Evolutionary conservation across 768 basidiomycete species (phyloP).

Genomic region (Pisolithus sp.): DNA sequence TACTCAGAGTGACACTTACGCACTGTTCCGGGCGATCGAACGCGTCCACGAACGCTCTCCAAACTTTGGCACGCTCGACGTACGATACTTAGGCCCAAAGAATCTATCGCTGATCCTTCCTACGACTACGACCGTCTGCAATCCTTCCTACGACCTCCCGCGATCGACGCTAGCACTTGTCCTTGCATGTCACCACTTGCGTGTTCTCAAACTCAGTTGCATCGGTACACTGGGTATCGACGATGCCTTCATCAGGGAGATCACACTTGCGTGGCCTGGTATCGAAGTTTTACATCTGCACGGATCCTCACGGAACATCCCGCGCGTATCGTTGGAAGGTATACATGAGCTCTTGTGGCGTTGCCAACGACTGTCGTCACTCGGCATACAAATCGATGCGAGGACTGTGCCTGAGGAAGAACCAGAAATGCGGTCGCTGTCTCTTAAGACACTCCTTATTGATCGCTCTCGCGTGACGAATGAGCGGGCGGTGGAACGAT

Average conservation of each 20-base stretch:
- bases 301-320: slow-evolving; percentile 16
- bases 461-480: slow-evolving; percentile 21
- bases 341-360: slow-evolving; percentile 14
- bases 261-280: slow-evolving; percentile 21
- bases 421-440: not conserved
- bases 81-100: not conserved
- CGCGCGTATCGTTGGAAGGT: slow-evolving; percentile 17
- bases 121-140: slow-evolving; percentile 8
- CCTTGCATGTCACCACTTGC: slow-evolving; percentile 15
- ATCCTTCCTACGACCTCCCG: slow-evolving; percentile 17
- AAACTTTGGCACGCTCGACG: slow-evolving; percentile 9
- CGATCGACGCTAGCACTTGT: slow-evolving; percentile 21
- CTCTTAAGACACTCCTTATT: slow-evolving; percentile 22
- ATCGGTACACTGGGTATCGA: slow-evolving; percentile 24
- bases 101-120: slow-evolving; percentile 3
- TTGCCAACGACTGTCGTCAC: slow-evolving; percentile 13
- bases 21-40: slow-evolving; percentile 20
- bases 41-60: not conserved
- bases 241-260: slow-evolving; percentile 19
- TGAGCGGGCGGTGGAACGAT: slow-evolving; percentile 20
- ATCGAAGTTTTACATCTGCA: slow-evolving; percentile 22
- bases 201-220: slow-evolving; percentile 16
- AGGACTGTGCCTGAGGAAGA: too few relatives aligned
- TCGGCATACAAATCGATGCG: slow-evolving; percentile 22
- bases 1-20: slow-evolving; percentile 11